Percentiles rank a stretch among this genome's conserved stretches.
These are phyloP conservation scores for Nemania serpens DNA, from an alignment of 2,329 filamentous ascomycete species.

Conservation along the genomic window DNA sequence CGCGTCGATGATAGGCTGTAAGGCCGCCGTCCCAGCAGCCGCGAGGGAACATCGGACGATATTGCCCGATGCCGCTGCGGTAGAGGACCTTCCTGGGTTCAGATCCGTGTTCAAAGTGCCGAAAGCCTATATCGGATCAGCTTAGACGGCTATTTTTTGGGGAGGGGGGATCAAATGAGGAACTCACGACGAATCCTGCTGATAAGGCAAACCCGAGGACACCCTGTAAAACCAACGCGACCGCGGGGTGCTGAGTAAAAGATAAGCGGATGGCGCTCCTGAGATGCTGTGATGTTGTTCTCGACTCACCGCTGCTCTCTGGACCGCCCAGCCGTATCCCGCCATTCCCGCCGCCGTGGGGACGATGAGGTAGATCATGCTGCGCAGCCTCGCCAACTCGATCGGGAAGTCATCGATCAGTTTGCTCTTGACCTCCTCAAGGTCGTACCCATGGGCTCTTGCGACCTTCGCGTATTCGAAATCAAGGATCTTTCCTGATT, in stretches of 20 bases:
- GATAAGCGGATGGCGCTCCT: background rate
- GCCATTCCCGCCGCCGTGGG: slow-evolving; percentile 8
- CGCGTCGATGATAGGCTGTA: slow-evolving; percentile 29
- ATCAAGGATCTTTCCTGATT: slow-evolving; percentile 19
- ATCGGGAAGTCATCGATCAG: slow-evolving; percentile 18
- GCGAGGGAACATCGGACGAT: slow-evolving; percentile 32
- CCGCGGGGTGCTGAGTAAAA: slow-evolving; percentile 15
- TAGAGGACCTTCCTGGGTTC: slow-evolving; percentile 29
- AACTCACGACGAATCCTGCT: slow-evolving; percentile 26
- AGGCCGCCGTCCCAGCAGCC: slow-evolving; percentile 22
- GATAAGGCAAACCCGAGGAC: slow-evolving; percentile 24
- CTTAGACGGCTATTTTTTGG: background rate
- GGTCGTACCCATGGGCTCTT: slow-evolving; percentile 1
- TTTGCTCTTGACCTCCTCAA: background rate
- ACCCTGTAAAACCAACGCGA: slow-evolving; percentile 20
- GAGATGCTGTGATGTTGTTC: background rate
- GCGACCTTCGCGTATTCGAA: slow-evolving; percentile 19
- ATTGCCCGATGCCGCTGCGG: slow-evolving; percentile 33
- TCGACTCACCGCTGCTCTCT: slow-evolving; percentile 20
- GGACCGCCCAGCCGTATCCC: slow-evolving; percentile 28
- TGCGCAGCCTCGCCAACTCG: slow-evolving; percentile 23
- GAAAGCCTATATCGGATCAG: slow-evolving; percentile 6
- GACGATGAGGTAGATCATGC: slow-evolving; percentile 14
- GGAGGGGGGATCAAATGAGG: background rate
- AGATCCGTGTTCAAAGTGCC: slow-evolving; percentile 29